Evolutionary conservation across 176 grass and related monocot genomes (phyloP).

Genomic region (Echinochloa phyllopogon): DNA sequence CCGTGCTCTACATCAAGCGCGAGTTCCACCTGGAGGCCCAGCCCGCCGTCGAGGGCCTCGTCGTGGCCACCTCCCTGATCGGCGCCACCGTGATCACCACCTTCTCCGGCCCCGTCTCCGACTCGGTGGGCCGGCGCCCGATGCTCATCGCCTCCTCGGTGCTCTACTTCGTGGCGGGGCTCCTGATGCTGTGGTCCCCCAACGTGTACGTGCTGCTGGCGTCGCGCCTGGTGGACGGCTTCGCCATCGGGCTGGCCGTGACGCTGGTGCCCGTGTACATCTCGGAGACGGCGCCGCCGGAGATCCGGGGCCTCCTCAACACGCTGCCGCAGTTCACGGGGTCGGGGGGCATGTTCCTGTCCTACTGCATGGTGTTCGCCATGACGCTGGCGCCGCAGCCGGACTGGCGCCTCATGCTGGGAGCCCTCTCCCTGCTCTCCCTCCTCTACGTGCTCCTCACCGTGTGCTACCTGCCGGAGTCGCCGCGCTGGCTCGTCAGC

Average conservation of each 20-base stretch:
- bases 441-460: conserved; percentile 60
- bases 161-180: conserved; percentile 58
- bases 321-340: conserved; percentile 88
- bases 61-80: conserved; percentile 83
- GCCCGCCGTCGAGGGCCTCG: conserved; percentile 71
- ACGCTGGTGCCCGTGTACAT: conserved; percentile 91
- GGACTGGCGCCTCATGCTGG: conserved; percentile 85
- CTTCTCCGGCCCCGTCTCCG: conserved; percentile 85
- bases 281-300: conserved; percentile 84
- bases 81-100: conserved; percentile 88
- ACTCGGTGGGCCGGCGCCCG: conserved; percentile 64
- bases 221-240: conserved; percentile 71
- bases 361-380: conserved; percentile 81
- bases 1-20: conserved; percentile 81
- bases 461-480: conserved; percentile 67
- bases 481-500: conserved; percentile 84
- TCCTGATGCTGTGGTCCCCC: conserved; percentile 85
- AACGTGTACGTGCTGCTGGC: conserved; percentile 72
- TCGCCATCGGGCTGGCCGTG: conserved; percentile 70
- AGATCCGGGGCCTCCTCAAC: conserved; percentile 73
- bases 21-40: conserved; percentile 71
- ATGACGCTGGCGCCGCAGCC: conserved; percentile 68
- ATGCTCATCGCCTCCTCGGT: conserved; percentile 78
- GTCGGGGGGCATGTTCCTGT: conserved; percentile 74
- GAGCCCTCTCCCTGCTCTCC: conserved; percentile 57